Base-by-base conservation (phyloP, 805 yeast genomes). In the Saturnispora serradocipensis region DNA sequence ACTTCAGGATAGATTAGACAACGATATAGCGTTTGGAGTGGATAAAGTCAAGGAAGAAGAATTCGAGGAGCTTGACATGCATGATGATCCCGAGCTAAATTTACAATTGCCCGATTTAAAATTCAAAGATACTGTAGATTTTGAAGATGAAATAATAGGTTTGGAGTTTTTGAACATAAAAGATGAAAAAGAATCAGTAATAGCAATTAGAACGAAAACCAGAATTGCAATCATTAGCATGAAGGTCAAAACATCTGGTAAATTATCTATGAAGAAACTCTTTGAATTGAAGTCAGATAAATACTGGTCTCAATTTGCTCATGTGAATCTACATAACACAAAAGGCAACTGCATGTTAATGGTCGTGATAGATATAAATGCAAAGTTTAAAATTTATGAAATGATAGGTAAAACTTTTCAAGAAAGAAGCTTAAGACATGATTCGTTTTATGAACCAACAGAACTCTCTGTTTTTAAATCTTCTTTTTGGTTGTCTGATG, bases 401-500 rank as follows among this genome's bases (percentile, higher is more conserved):
- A 53, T 69, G 16, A 16, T 48, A 10, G 50, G 44, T 53, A 3
- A 35, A 2, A 45, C 32, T 2, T 53, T 51, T 43, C 43, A 24
- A 8, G 46, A 51, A 16, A 9, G 53, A 1, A 40, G 49, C 9
- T 45, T 55, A n/a, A 43, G 50, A 8, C 45, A 27, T 38, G 43
- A 45, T 5, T 56, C 69, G 7, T 62, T 72, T 10, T 61, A 67
- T 47, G 79, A 78, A 54, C 70, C 75, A 0, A 67, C 66, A 2
- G 86, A 81, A 50, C 56, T 81, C 1, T 82, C 88, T 0, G 68
- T 70, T 32, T 81, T 83, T 73, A 81, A 76, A 54, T 70, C 70
- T 52, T 64, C 81, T 0, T 54, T 61, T 3, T 81, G 85, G 83
- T 63, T 76, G 0, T 56, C 62, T 2, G 49, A 55, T 43, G 50